Base-by-base conservation (phyloP, 2,329 filamentous ascomycete genomes). In the Colletotrichum sojae region DNA sequence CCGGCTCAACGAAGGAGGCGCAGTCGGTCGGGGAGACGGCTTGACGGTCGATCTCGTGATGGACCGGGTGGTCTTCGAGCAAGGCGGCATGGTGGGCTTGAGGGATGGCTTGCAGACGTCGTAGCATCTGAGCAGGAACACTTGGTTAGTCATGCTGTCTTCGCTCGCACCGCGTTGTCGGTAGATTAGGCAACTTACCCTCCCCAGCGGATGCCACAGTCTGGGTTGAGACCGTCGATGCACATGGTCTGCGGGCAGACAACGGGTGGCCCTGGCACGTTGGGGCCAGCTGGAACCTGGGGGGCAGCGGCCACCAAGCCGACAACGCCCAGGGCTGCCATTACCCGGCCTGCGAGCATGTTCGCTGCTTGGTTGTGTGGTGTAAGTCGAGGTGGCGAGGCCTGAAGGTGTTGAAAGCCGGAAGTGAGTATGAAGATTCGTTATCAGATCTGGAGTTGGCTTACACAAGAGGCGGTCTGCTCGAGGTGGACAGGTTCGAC, bases 131-230 rank as follows among this genome's bases (percentile, higher is more conserved):
- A 6, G 25, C 13, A 12, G 6, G 20, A 13, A 13, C 22, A 15
- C 20, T 12, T 27, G 4, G 49, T 52, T 22, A 52, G 20, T 15
- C 49, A 16, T 43, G 13, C 10, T n/a, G 13, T 43, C 12, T 15
- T 43, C 40, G 5, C 45, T 6, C 2, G 16, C 18, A n/a, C n/a
- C 10, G 12, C 16, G 40, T 43, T 43, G 13, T 43, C 40, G 40
- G 20, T 8, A 12, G 45, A 13, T 20, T 8, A 8, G 45, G 6
- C 31, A 31, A 10, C 73, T 72, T 71, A 78, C 78, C 69, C 73
- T 76, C 76, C 77, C 39, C 70, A 79, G 8, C 18, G 45, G 5
- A 70, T 16, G 16, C 73, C 73, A 51, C 78, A 80, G 1, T 75
- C 71, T 1, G 67, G 25, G 53, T 75, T 77, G 8, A 77, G 65